These are phyloP conservation scores for Talaromyces funiculosus DNA, from an alignment of 2,329 filamentous ascomycete genomes.

Conservation along the genomic window DNA sequence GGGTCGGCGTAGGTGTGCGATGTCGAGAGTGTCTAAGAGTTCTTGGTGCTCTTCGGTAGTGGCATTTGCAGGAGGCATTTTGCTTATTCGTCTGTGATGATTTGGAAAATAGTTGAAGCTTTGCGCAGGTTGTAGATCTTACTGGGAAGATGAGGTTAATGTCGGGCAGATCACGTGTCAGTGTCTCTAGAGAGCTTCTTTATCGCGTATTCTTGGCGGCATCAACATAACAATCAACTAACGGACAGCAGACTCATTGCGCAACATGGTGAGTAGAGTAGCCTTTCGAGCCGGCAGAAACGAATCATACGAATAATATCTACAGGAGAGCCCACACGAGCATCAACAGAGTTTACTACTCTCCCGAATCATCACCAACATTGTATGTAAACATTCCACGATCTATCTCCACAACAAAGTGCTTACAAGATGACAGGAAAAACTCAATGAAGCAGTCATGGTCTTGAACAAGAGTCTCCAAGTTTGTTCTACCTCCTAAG, in stretches of 20 bases:
- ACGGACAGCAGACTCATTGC: background rate
- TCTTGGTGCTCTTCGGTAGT: constrained; percentile 77
- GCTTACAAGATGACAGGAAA: constrained; percentile 59
- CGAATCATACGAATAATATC: background rate
- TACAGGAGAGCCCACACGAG: constrained; percentile 87
- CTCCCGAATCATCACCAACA: constrained; percentile 93
- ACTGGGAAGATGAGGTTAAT: background rate
- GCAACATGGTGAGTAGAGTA: background rate
- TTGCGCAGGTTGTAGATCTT: too few relatives aligned
- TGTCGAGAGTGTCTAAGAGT: constrained; percentile 87
- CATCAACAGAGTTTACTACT: constrained; percentile 93
- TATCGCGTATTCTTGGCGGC: constrained; percentile 12
- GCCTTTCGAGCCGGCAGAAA: background rate
- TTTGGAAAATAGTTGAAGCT: background rate
- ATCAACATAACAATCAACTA: constrained; percentile 11
- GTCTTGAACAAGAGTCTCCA: constrained; percentile 90
- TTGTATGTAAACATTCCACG: constrained; percentile 51
- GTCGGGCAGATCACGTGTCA: constrained; percentile 12
- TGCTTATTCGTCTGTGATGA: background rate
- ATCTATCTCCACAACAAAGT: background rate
- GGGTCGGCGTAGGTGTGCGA: constrained; percentile 75
- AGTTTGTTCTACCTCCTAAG: constrained; percentile 41
- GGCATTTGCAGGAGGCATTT: constrained; percentile 57
- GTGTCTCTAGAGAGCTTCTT: constrained; percentile 5
- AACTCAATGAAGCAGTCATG: constrained; percentile 89